These are phyloP conservation scores for Malus hybrid DNA, from an alignment of 331 rosid genomes.

Conservation along the genomic window DNA sequence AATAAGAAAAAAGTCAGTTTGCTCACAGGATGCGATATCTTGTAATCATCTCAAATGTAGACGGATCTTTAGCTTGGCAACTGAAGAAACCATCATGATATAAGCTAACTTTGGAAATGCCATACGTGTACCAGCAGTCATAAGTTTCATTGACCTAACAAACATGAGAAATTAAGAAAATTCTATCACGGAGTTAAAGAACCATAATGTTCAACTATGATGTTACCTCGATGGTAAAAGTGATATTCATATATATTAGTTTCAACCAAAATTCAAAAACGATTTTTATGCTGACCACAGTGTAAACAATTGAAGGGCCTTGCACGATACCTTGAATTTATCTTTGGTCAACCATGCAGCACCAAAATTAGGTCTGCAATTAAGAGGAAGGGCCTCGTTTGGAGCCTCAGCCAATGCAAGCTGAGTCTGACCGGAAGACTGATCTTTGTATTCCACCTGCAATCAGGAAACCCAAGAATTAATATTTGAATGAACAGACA, in stretches of 20 bases:
- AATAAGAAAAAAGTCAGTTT: neutral
- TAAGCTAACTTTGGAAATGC: constrained; percentile 65
- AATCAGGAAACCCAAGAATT: constrained; percentile 14
- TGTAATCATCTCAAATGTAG: constrained; percentile 56
- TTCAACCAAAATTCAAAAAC: neutral
- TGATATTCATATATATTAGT: neutral
- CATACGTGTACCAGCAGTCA: constrained; percentile 83
- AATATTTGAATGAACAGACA: neutral
- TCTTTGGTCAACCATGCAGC: constrained; percentile 85
- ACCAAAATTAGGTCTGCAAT: constrained; percentile 91
- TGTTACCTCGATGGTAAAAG: neutral
- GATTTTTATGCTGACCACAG: constrained; percentile 8
- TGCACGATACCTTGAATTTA: constrained; percentile 68
- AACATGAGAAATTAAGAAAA: constrained; percentile 7
- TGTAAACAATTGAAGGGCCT: constrained; percentile 7
- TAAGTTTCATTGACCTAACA: constrained; percentile 76
- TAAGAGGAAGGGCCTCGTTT: constrained; percentile 86
- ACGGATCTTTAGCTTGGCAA: constrained; percentile 71
- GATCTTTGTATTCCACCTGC: constrained; percentile 84
- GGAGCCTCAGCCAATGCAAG: constrained; percentile 90
- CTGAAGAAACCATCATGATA: constrained; percentile 56
- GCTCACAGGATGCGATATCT: constrained; percentile 63
- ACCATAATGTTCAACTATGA: neutral
- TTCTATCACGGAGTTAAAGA: neutral
- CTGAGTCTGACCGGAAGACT: constrained; percentile 54